A percentile compares a stretch with the other conserved stretches of the same genome.
These are phyloP conservation scores for Zoysia japonica DNA, from an alignment of 176 grass and related monocot species.

Conservation along the genomic window DNA sequence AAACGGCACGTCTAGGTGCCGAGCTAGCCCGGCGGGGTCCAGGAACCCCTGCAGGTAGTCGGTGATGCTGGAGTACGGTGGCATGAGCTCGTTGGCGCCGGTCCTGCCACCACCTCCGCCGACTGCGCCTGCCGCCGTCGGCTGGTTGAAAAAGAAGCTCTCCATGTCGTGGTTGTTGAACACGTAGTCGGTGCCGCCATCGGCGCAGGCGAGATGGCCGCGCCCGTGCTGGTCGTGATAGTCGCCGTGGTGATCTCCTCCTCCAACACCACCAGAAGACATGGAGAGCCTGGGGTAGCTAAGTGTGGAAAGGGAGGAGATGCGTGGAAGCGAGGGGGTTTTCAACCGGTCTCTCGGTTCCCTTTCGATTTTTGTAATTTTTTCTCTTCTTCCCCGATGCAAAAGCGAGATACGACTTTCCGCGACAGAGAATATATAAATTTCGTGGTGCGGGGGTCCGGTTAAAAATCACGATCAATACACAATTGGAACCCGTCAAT, in stretches of 20 bases:
- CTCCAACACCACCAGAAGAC: slow-evolving; percentile 44
- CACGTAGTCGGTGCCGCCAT: slow-evolving; percentile 30
- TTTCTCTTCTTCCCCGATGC: slow-evolving; percentile 6
- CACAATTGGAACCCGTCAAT: slow-evolving; percentile 36
- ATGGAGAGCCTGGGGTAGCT: slow-evolving; percentile 35
- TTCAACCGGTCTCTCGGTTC: slow-evolving; percentile 30
- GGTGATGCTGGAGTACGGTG: slow-evolving; percentile 46
- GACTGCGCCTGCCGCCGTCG: not conserved
- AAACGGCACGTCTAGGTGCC: slow-evolving; percentile 28
- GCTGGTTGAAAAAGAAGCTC: slow-evolving; percentile 55
- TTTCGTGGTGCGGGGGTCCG: slow-evolving; percentile 25
- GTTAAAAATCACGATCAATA: slow-evolving; percentile 29
- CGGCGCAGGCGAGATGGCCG: not conserved
- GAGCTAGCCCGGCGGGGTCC: slow-evolving; percentile 38
- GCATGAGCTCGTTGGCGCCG: slow-evolving; percentile 44
- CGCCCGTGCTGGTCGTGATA: not conserved
- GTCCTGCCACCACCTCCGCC: not conserved
- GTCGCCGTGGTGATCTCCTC: slow-evolving; percentile 43
- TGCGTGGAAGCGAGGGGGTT: slow-evolving; percentile 48
- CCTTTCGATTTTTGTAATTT: slow-evolving; percentile 28
- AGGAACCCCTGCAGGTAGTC: slow-evolving; percentile 55
- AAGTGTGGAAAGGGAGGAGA: slow-evolving; percentile 51
- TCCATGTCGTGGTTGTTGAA: slow-evolving; percentile 48
- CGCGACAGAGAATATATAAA: slow-evolving; percentile 39
- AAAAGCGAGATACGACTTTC: slow-evolving; percentile 57